Evolutionary conservation across 2,329 filamentous ascomycete genomes (phyloP), one percentile per base, ranked within the genome.

Genomic region (Anthostomella pinea): DNA sequence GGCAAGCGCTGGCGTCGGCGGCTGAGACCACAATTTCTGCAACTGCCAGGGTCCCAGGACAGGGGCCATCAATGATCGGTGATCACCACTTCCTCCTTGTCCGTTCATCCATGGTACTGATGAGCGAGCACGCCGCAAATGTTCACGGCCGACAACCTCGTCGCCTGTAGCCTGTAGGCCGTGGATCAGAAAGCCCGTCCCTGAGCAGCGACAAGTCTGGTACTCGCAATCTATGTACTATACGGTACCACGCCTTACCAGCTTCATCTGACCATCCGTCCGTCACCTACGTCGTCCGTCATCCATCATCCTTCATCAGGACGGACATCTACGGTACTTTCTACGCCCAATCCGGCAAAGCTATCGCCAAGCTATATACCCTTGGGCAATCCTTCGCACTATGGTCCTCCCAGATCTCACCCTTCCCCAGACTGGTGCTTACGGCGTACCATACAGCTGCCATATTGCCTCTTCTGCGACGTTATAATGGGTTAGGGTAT

Each of bases 351-450:
- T 27, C 25, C 25, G 25, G 13, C 13, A 27, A 8, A 22, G 9
- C 13, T 16, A 27, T 16, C 13, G 25, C 25, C 25, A 27, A 13
- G 25, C n/a, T n/a, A 10, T 27, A 27, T 27, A 15, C 25, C 25
- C 25, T 13, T 15, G 6, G 13, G 20, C 42, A 40, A 45, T 49
- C 43, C 46, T 43, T 32, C 34, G 37, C 32, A 26, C 30, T 19
- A 33, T 35, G 31, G 29, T 33, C 37, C 16, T 29, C 24, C 41
- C 39, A 49, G 46, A 49, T 49, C 46, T 42, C 46, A 46, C 30
- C 43, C 44, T 49, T 46, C 46, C 46, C 46, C 46, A 45, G 46
- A 49, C 46, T 49, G 46, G 46, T 49, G 46, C 46, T 49, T 46
- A 46, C 46, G 41, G 38, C 46, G 30, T 38, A 47, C n/a, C n/a